Evolutionary conservation across 164 flowering plant species (phyloP), one percentile per base, ranked within the genome.

Genomic region (Nelumbo lutea): DNA sequence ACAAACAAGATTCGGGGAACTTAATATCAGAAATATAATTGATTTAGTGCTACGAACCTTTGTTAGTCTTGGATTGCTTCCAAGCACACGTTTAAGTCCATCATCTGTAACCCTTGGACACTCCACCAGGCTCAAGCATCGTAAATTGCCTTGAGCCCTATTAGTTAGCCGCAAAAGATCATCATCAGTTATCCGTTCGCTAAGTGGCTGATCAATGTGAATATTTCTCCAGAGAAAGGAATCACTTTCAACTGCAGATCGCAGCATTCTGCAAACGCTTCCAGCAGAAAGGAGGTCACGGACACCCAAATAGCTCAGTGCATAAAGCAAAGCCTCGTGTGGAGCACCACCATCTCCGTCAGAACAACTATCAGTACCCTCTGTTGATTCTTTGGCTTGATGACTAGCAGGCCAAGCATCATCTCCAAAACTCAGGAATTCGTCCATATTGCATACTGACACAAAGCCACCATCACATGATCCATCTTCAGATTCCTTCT

Each of bases 31-130:
- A 14, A 1, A 39, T 2, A 53, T 11, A 0, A 42, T 66, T 9
- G 5, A 52, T 42, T 53, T 0, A 53, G 43, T 66, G 38, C 38
- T 47, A 66, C 74, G 45, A 11, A 96, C 98, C 98, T 90, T 91
- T 9, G 77, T 83, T 69, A 93, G 73, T 75, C 70, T 78, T 1
- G 83, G 95, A 73, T 90, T 95, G 72, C 70, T 69, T 61, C 87
- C 86, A 59, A 95, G 83, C 50, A 93, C 87, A 39, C 72, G 83
- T 71, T 75, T 90, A 72, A 95, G 62, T 69, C 95, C 93, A 61
- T 85, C 90, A 78, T 88, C 90, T 39, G 98, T 95, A 72, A 95
- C 78, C 78, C 73, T 74, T 2, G 71, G 59, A 73, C 99, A 92
- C 45, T 84, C 85, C 62, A 87, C 88, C 70, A 95, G 81, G 64